These are phyloP conservation scores for Populus trichocarpa DNA, from an alignment of 441 rosid genomes.

Conservation along the genomic window DNA sequence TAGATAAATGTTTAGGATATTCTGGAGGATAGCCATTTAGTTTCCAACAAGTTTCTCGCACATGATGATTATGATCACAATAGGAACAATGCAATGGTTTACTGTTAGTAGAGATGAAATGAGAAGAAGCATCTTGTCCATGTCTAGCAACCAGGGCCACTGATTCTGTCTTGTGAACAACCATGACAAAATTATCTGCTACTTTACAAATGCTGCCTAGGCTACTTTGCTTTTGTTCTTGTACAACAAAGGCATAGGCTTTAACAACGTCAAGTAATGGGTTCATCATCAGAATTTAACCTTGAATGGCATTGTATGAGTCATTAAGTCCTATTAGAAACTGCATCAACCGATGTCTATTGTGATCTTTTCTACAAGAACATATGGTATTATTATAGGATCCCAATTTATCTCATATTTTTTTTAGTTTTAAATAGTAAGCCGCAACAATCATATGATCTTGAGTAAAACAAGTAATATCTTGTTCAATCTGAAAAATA, in stretches of 20 bases:
- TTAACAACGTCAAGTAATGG: background rate
- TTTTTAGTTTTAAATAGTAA: too few species aligned
- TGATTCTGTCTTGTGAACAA: background rate
- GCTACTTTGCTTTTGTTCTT: background rate
- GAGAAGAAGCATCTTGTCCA: background rate
- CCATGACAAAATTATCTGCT: background rate
- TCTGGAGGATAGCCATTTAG: background rate
- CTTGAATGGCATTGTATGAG: constrained; percentile 10
- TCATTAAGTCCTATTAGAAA: too few species aligned
- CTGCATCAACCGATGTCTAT: constrained; percentile 74
- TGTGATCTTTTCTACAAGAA: constrained; percentile 1
- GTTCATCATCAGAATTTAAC: constrained; percentile 4
- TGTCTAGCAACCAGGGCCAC: background rate
- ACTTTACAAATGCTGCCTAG: background rate
- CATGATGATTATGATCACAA: background rate
- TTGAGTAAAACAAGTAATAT: too few species aligned
- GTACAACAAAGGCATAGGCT: background rate
- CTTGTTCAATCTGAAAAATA: too few species aligned
- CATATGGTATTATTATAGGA: background rate
- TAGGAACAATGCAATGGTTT: background rate
- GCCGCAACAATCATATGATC: too few species aligned
- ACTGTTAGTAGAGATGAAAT: background rate
- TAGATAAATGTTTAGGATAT: background rate
- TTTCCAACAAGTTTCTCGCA: background rate
- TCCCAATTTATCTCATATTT: too few species aligned